Evolutionary conservation across 164 flowering plant genomes (phyloP), one percentile per base, ranked within the genome.

Genomic region (Aristolochia fimbriata): DNA sequence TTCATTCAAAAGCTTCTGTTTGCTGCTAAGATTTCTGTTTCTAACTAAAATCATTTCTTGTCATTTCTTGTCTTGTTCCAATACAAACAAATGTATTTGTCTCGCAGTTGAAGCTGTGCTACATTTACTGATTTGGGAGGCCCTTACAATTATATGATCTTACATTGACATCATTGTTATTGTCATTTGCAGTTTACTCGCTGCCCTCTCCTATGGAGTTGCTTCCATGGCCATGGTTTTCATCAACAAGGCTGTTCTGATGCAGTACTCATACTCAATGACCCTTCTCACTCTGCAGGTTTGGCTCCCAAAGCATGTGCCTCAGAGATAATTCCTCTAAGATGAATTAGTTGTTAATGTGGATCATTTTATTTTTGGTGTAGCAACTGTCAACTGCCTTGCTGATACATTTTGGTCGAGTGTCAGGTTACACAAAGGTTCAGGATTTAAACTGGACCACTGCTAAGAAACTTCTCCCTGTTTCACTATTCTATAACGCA

Each of bases 191-290:
- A 93, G 97, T 74, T 79, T 94, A 60, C 53, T 79, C 65, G 79
- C 96, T 23, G 95, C 97, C 30, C 16, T 94, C 30, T 91, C 97
- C n/a, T 94, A 91, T 80, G 99, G 97, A 33, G 43, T 78, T 74
- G 76, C 97, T 69, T 94, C 99, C 9, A 94, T 94, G 99, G 90
- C 96, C 15, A 94, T 94, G 99, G 96, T 91, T 59, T 94, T 94
- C 62, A 84, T 94, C 76, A 94, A 94, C 60, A 91, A 94, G 74
- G 96, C 99, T 30, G 69, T 94, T 54, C 69, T 94, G 21, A 87
- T 94, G 97, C 86, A 88, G 71, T 94, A 91, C 77, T 51, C 85
- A 3, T 53, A 85, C 66, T 94, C 99, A 17, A 87, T 91, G 96
- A 86, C 96, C 37, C 95, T 94, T 53, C 97, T 94, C 57, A 78